A percentile compares a stretch with the other conserved stretches of the same genome.
phyloP scores from a whole-genome alignment of 2,329 filamentous ascomycete species.

The Colletotrichum sp. region DNA sequence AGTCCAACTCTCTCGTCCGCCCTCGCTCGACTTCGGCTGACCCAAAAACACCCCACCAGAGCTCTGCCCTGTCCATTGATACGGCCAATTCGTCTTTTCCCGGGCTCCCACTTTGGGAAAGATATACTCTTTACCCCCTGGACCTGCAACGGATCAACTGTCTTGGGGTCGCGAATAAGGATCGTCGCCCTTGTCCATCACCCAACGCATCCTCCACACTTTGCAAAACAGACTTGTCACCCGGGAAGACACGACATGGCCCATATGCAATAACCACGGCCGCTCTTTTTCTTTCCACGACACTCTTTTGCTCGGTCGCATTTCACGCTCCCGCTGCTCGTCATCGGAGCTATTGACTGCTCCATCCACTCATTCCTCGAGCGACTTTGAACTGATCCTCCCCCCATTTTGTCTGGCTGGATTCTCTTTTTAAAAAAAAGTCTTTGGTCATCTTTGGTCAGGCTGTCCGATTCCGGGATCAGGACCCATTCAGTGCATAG shows the following conservation, averaged over 20 bases:
- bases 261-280: slow-evolving; percentile 15
- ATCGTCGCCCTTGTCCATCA: slow-evolving; percentile 20
- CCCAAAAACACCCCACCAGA: slow-evolving; percentile 4
- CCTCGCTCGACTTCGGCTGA: neutral
- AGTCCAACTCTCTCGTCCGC: neutral
- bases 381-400: neutral
- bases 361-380: neutral
- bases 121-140: neutral
- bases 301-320: slow-evolving; percentile 5
- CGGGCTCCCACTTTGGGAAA: slow-evolving; percentile 6
- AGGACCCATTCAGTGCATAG: slow-evolving; percentile 6
- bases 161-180: slow-evolving; percentile 21
- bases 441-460: slow-evolving; percentile 9
- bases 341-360: slow-evolving; percentile 7
- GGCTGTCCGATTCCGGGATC: neutral
- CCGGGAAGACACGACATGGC: slow-evolving; percentile 19
- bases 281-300: slow-evolving; percentile 9
- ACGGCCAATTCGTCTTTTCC: neutral
- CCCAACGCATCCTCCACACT: slow-evolving; percentile 8
- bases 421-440: neutral
- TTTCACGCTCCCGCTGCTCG: neutral
- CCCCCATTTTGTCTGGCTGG: neutral
- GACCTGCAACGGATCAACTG: slow-evolving; percentile 13
- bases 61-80: neutral
- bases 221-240: neutral